A percentile compares a stretch with the other conserved stretches of the same genome.
Conservation (phyloP, 371 early-diverging fungal genomes). For the Capillidium heterosporum region DNA sequence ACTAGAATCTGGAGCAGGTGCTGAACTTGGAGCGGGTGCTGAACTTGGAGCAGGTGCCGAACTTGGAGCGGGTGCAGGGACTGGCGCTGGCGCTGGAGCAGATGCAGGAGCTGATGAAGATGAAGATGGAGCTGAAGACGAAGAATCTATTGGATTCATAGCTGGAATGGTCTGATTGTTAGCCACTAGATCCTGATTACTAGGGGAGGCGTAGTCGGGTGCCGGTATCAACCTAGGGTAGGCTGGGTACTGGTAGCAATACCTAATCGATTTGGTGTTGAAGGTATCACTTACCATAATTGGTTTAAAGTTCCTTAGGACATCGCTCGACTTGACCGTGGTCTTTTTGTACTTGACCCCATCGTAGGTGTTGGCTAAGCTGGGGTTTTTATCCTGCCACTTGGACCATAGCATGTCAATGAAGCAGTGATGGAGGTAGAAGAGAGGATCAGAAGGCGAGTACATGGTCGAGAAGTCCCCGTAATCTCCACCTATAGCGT, state of each 20-base stretch:
- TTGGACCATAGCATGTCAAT: constrained; percentile 10
- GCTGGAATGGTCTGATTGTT: no score
- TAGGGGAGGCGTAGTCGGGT: not conserved
- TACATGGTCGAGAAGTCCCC: constrained; percentile 1
- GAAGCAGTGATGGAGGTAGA: constrained; percentile 11
- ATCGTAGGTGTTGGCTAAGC: not conserved
- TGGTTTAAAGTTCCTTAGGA: no score
- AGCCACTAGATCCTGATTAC: no score
- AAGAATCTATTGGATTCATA: no score
- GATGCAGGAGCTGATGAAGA: no score
- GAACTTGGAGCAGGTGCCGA: no score
- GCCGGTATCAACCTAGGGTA: not conserved
- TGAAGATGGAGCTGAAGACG: no score
- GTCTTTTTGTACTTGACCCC: not conserved
- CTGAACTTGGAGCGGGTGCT: no score
- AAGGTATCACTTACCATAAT: not conserved
- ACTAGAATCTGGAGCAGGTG: no score
- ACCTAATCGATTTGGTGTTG: not conserved
- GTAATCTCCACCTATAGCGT: not conserved
- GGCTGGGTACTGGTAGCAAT: not conserved
- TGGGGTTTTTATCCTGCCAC: constrained; percentile 4
- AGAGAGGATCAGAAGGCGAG: constrained; percentile 11
- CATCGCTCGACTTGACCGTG: not conserved
- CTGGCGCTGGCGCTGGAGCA: no score
- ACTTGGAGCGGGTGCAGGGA: no score